These are phyloP conservation scores for Coniochaeta ligniaria DNA, from an alignment of 2,329 filamentous ascomycete genomes.

Conservation along the genomic window DNA sequence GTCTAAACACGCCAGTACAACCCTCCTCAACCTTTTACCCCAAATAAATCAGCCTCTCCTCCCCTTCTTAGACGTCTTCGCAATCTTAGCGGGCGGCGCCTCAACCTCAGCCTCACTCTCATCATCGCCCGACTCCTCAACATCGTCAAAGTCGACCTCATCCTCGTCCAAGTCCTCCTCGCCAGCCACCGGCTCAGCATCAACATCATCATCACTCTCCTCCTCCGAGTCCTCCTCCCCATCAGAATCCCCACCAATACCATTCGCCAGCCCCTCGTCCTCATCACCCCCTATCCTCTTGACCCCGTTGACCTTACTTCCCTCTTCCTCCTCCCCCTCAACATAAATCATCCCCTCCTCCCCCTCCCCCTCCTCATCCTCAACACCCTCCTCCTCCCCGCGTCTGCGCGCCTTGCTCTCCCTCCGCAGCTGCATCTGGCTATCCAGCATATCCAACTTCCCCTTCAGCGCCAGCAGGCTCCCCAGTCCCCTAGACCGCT, in stretches of 20 bases:
- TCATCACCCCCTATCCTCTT: conserved; percentile 5
- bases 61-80: conserved; percentile 14
- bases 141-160: conserved; percentile 25
- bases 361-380: conserved; percentile 48
- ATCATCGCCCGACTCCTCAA: conserved; percentile 23
- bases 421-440: conserved; percentile 76
- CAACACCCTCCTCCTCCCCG: conserved; percentile 45
- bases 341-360: conserved; percentile 79
- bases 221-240: conserved; percentile 10
- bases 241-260: conserved; percentile 12
- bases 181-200: conserved; percentile 10
- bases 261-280: conserved; percentile 4
- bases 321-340: conserved; percentile 47
- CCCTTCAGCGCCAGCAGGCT: conserved; percentile 85
- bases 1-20: not conserved
- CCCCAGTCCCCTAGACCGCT: conserved; percentile 74
- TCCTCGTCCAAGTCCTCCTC: conserved; percentile 22
- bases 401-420: conserved; percentile 42
- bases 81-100: conserved; percentile 26
- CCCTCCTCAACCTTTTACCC: not conserved
- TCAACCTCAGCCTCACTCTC: conserved; percentile 20
- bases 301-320: not conserved
- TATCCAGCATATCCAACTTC: conserved; percentile 88
- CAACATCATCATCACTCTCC: conserved; percentile 12
- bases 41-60: not conserved